Conservation (phyloP, 2,329 filamentous ascomycete species). For the Cladorrhinum sp. region DNA sequence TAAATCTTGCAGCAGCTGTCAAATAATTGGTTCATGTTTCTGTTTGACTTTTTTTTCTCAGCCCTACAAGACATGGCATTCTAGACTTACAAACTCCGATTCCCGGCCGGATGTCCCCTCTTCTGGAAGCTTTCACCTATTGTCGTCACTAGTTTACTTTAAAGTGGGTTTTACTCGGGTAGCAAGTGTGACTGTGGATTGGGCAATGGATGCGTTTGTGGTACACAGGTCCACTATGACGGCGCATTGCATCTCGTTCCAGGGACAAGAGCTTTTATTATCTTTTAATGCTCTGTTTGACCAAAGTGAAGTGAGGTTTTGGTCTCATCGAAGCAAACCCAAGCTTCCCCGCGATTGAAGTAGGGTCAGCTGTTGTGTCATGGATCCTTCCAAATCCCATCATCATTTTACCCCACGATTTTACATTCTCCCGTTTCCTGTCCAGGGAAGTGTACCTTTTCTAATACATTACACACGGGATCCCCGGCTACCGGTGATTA, state of each 20-base stretch:
- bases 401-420: background rate
- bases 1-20: background rate
- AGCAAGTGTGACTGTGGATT: background rate
- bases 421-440: too few species aligned
- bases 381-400: background rate
- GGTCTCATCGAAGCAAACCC: too few species aligned
- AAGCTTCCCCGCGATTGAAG: background rate
- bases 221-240: background rate
- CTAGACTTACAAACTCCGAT: background rate
- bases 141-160: background rate
- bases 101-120: background rate
- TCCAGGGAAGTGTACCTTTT: too few species aligned
- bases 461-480: too few species aligned
- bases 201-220: background rate
- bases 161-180: background rate
- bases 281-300: background rate
- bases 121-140: background rate
- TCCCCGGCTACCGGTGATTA: too few species aligned
- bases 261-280: background rate
- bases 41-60: background rate
- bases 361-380: background rate
- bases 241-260: background rate
- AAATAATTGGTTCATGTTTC: background rate
- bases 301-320: too few species aligned
- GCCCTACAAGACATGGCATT: background rate